Conservation (phyloP, 2,329 filamentous ascomycete species). For the Epichloe festucae region DNA sequence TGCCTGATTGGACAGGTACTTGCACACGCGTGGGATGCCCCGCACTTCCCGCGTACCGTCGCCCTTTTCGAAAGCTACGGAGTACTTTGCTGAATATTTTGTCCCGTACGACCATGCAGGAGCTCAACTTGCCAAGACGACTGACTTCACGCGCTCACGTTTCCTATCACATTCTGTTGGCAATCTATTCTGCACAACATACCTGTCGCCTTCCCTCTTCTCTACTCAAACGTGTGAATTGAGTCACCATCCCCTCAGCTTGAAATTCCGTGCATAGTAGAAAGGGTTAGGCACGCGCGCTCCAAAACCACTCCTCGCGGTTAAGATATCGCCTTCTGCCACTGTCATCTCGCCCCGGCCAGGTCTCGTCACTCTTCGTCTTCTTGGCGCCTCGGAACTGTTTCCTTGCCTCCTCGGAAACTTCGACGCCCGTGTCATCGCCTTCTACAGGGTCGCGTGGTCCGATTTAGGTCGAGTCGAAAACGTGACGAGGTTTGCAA, state of each 20-base stretch:
- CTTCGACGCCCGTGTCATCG: too few relatives aligned
- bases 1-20: too few relatives aligned
- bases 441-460: not conserved
- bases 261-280: not conserved
- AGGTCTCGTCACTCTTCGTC: not conserved
- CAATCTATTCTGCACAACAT: too few relatives aligned
- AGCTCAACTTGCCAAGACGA: not conserved
- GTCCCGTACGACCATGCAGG: not conserved
- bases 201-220: not conserved
- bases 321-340: not conserved
- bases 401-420: too few relatives aligned
- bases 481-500: not conserved
- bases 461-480: not conserved
- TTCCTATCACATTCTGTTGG: not conserved
- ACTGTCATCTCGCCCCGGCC: not conserved
- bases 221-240: too few relatives aligned
- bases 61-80: not conserved
- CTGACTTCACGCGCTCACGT: not conserved
- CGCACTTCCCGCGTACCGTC: too few relatives aligned
- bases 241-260: not conserved
- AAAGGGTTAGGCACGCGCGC: not conserved
- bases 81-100: not conserved
- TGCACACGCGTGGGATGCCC: too few relatives aligned
- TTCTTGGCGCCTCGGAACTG: not conserved
- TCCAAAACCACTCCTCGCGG: not conserved